phyloP scores from a whole-genome alignment of 176 grass and related monocot genomes.

The Oryza australiensis region DNA sequence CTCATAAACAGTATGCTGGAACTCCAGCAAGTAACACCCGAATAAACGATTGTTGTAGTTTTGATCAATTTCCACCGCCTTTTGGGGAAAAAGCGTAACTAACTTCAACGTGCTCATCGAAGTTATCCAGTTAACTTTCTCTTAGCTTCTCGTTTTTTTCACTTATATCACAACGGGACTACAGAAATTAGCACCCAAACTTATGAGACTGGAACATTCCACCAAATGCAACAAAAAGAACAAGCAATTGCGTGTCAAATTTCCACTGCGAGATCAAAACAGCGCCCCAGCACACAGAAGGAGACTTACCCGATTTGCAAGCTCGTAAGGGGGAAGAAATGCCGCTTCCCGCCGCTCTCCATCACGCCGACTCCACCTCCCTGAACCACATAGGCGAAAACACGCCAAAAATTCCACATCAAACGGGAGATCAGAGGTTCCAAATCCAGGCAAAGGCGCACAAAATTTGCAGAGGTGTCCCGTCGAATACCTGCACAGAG shows the following conservation, averaged over 20 bases:
- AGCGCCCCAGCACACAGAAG: background rate
- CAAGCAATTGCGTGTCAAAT: background rate
- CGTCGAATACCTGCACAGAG: conserved; percentile 34
- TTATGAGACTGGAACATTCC: background rate
- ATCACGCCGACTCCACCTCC: conserved; percentile 40
- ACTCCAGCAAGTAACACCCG: background rate
- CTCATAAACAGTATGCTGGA: conserved; percentile 17
- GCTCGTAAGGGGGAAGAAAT: conserved; percentile 89
- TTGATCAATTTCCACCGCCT: background rate
- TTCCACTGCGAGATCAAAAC: background rate
- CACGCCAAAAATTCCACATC: conserved; percentile 27
- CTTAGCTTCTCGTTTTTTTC: background rate
- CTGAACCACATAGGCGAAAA: background rate
- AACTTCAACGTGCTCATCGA: background rate
- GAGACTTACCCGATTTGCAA: conserved; percentile 78
- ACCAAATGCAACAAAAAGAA: background rate
- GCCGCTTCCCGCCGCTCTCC: conserved; percentile 40
- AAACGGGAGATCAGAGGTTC: conserved; percentile 15
- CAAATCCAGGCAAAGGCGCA: background rate
- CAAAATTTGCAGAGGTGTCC: background rate
- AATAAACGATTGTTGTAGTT: background rate
- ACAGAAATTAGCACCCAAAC: background rate
- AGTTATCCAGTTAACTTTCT: background rate
- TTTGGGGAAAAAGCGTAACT: background rate
- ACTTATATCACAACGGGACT: background rate